phyloP scores from a whole-genome alignment of 2,329 filamentous ascomycete species.

The Colletotrichum neosansevieriae region DNA sequence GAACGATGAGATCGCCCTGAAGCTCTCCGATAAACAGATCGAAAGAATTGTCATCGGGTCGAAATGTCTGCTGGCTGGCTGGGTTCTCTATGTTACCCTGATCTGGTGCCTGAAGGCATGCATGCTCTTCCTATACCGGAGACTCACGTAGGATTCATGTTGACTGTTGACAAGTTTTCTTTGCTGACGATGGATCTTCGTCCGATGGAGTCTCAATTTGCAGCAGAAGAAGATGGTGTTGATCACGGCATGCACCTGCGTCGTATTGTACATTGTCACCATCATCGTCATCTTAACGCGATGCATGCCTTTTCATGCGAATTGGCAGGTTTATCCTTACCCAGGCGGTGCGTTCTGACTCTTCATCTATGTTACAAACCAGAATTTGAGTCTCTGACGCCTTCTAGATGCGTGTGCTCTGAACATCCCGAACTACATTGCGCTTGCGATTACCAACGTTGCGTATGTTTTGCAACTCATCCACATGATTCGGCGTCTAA shows the following conservation, averaged over 20 bases:
- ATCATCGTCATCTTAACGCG: too few relatives aligned
- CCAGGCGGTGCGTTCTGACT: background rate
- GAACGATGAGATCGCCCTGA: constrained; percentile 26
- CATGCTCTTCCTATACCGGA: constrained; percentile 52
- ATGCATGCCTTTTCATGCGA: too few relatives aligned
- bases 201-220: constrained; percentile 40
- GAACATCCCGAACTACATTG: constrained; percentile 42
- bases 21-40: background rate
- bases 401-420: constrained; percentile 41
- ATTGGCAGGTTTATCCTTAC: too few relatives aligned
- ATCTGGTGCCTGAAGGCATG: constrained; percentile 58
- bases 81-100: constrained; percentile 55
- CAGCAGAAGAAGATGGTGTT: constrained; percentile 41
- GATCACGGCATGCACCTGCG: constrained; percentile 40
- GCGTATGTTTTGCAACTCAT: constrained; percentile 31
- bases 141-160: too few relatives aligned
- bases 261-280: constrained; percentile 39
- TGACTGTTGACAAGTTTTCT: too few relatives aligned
- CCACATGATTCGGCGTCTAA: too few relatives aligned
- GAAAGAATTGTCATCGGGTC: constrained; percentile 42
- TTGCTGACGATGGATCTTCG: too few relatives aligned
- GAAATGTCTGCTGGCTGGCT: constrained; percentile 50
- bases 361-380: too few relatives aligned
- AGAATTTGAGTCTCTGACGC: too few relatives aligned
- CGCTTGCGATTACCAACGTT: constrained; percentile 43